Conservation (phyloP, 2,329 filamentous ascomycete species). For the Byssothecium circinans region DNA sequence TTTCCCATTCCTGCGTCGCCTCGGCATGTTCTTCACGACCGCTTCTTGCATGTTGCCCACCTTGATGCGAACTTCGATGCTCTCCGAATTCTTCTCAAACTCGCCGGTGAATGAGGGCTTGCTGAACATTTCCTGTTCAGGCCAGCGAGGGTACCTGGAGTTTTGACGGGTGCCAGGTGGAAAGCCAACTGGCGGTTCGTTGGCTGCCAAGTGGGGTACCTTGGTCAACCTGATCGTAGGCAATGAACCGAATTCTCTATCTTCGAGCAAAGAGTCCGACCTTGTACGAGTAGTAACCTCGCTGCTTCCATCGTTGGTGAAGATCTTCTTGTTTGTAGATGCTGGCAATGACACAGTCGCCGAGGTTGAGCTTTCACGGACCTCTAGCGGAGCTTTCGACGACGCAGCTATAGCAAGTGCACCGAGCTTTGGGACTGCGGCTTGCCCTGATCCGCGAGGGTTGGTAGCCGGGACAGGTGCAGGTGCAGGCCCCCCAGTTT, state of each 20-base stretch:
- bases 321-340: conserved; percentile 20
- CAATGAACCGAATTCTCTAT: conserved; percentile 52
- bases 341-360: conserved; percentile 73
- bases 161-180: conserved; percentile 16
- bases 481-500: conserved; percentile 45
- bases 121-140: conserved; percentile 25
- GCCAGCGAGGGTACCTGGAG: conserved; percentile 6
- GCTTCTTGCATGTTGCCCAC: conserved; percentile 28
- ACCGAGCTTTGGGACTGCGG: conserved; percentile 43
- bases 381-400: conserved; percentile 63
- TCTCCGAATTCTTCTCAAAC: conserved; percentile 19
- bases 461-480: conserved; percentile 23
- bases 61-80: conserved; percentile 32
- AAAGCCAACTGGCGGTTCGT: conserved; percentile 32
- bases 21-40: conserved; percentile 33
- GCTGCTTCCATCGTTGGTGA: conserved; percentile 33
- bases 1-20: conserved; percentile 25
- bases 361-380: conserved; percentile 48
- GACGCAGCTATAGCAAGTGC: conserved; percentile 65
- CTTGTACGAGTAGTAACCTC: conserved; percentile 45
- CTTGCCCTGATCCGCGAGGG: conserved; percentile 24
- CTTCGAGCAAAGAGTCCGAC: conserved; percentile 47
- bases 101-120: conserved; percentile 33
- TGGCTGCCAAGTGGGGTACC: conserved; percentile 36
- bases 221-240: conserved; percentile 42